Evolutionary conservation across 2,329 filamentous ascomycete species (phyloP).

Genomic region (Ophiostoma piceae): DNA sequence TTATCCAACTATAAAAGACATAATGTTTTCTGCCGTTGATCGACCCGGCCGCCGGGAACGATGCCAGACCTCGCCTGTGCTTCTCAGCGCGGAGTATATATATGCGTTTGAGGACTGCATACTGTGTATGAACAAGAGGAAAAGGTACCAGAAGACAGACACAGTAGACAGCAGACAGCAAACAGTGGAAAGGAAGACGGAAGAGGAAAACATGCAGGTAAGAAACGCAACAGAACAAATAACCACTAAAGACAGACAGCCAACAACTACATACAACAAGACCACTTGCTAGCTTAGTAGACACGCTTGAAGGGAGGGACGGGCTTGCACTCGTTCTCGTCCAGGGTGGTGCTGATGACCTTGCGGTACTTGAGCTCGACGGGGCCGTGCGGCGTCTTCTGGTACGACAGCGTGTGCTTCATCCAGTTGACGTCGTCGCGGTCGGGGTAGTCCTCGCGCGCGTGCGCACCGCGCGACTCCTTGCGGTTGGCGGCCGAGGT

Average conservation of each 20-base stretch:
- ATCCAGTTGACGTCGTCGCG: conserved; percentile 96
- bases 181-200: neutral
- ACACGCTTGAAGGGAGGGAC: conserved; percentile 95
- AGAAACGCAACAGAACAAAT: neutral
- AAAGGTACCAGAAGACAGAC: neutral
- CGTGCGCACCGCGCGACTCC: conserved; percentile 95
- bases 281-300: conserved; percentile 52
- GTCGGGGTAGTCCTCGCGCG: conserved; percentile 92
- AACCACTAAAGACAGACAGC: neutral
- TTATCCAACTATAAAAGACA: conserved; percentile 18
- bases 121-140: neutral
- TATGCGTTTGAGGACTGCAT: neutral
- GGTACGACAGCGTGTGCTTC: conserved; percentile 97
- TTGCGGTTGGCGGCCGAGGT: conserved; percentile 86
- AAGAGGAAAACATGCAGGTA: neutral
- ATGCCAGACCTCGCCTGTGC: neutral
- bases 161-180: neutral
- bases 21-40: conserved; percentile 11
- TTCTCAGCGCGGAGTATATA: conserved; percentile 13
- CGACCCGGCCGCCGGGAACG: conserved; percentile 3
- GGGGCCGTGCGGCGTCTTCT: conserved; percentile 84
- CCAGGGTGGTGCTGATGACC: conserved; percentile 77
- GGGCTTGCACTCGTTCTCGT: conserved; percentile 92
- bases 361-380: conserved; percentile 80
- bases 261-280: conserved; percentile 5